Evolutionary conservation across 2,329 filamentous ascomycete genomes (phyloP).

Genomic region (Cercospora sp.): DNA sequence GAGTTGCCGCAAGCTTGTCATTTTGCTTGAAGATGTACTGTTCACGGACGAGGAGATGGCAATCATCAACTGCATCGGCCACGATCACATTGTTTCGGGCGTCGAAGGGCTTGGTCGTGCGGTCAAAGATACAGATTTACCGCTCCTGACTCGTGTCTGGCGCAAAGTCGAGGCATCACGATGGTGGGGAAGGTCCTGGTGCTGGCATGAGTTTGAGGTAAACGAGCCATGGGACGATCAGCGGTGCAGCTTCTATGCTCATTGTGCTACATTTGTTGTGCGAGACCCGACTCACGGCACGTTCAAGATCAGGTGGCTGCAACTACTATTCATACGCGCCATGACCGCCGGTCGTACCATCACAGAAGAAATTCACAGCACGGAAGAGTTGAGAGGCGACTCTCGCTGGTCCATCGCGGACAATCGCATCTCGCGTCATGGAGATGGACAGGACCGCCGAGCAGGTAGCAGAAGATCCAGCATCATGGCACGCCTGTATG

Average conservation of each 20-base stretch:
- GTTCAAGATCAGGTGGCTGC: neutral
- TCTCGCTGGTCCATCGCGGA: conserved; percentile 4
- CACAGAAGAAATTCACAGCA: neutral
- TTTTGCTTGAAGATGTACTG: neutral
- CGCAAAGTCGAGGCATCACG: conserved; percentile 6
- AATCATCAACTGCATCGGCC: neutral
- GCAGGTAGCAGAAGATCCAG: conserved; percentile 1
- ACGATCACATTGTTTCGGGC: neutral
- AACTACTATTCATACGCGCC: neutral
- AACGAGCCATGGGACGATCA: conserved; percentile 6
- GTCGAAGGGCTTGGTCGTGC: neutral
- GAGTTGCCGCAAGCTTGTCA: neutral
- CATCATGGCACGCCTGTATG: conserved; percentile 9
- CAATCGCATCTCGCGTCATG: conserved; percentile 6
- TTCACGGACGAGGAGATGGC: neutral
- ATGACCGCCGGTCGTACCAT: neutral
- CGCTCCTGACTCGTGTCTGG: neutral
- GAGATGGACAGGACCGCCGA: neutral
- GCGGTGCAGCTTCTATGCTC: conserved; percentile 8
- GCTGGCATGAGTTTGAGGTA: conserved; percentile 9
- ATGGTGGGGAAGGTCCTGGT: conserved; percentile 7
- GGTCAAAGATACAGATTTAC: neutral
- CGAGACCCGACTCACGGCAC: neutral
- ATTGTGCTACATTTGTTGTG: conserved; percentile 6
- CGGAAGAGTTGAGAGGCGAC: neutral